A percentile compares a stretch with the other conserved stretches of the same genome.
phyloP scores from a whole-genome alignment of 192 early-diverging fungal genomes.

The Gaertneriomyces semiglobifer region DNA sequence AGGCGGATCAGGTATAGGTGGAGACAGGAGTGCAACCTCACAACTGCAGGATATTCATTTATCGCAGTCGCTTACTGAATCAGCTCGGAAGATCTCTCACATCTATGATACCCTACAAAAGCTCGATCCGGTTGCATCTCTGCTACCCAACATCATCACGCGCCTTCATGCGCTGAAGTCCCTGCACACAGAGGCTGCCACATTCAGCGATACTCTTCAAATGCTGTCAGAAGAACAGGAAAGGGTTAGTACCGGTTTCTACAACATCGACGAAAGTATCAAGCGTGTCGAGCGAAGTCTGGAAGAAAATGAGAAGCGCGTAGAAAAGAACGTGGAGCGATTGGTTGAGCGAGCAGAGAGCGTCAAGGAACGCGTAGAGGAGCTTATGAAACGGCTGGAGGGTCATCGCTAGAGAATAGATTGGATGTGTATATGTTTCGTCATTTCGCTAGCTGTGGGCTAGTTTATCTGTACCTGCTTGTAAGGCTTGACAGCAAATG shows the following conservation, averaged over 20 bases:
- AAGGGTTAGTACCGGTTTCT: conserved; percentile 63
- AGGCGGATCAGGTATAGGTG: neutral
- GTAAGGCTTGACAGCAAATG: too few relatives aligned
- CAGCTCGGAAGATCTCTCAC: conserved; percentile 53
- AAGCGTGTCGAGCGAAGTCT: conserved; percentile 27
- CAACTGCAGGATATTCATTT: conserved; percentile 20
- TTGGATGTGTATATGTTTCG: too few relatives aligned
- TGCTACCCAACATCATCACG: conserved; percentile 74
- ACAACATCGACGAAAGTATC: conserved; percentile 51
- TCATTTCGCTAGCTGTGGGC: too few relatives aligned
- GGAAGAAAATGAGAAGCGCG: conserved; percentile 28
- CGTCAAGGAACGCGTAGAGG: conserved; percentile 25
- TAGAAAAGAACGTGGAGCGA: conserved; percentile 36
- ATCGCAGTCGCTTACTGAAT: conserved; percentile 29
- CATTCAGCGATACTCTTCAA: conserved; percentile 70
- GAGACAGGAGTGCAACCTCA: neutral
- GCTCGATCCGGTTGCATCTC: conserved; percentile 73
- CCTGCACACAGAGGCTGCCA: conserved; percentile 78
- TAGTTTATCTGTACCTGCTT: too few relatives aligned
- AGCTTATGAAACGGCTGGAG: conserved; percentile 6
- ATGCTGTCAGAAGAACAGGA: conserved; percentile 68
- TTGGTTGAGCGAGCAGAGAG: conserved; percentile 31
- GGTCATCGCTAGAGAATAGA: too few relatives aligned
- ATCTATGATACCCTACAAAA: conserved; percentile 68
- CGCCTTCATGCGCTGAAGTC: conserved; percentile 74